Evolutionary conservation across 768 basidiomycete genomes (phyloP), one percentile per base, ranked within the genome.

Genomic region (Mycena rebaudengoi): DNA sequence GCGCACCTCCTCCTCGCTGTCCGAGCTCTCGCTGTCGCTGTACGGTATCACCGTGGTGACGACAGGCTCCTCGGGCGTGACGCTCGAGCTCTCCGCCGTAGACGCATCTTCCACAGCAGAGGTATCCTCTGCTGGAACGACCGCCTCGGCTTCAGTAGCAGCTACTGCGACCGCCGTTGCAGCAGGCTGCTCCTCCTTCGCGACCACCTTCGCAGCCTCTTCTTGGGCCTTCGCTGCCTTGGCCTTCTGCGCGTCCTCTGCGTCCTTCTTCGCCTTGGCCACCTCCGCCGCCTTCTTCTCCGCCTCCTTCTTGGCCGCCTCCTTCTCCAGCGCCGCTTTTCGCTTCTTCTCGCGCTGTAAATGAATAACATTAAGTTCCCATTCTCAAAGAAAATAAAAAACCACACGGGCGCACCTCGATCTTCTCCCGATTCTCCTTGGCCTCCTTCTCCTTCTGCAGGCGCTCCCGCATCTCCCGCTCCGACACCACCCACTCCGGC

Each of bases 391-490:
- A 45, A 32, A 40, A 39, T 20, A 25, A 39, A 7, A 11, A 33
- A 40, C n/a, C n/a, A n/a, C n/a, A n/a, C n/a, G n/a, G 21, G 80
- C 87, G 69, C 75, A 92, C 90, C 74, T 89, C 84, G 49, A 84
- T 74, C 72, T 88, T 90, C 72, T 90, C 87, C 76, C 88, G 86
- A 45, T 83, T 71, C 71, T 91, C 91, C 41, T 86, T 80, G 51
- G 83, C 89, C 72, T 92, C 91, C 70, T 88, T 89, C 79, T 95
- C 92, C 70, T 84, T 83, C 78, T 85, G 83, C 63, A 94, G 78
- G 67, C 89, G 84, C 76, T 91, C 91, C 66, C 84, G 83, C 82
- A 94, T 87, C 75, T 88, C 86, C 65, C 91, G 85, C 79, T 95
- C 93, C 53, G 82, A 80, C 51, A 84, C 75, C 16, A 95, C 92